Evolutionary conservation across 2,329 filamentous ascomycete species (phyloP).

Genomic region (Talaromyces sp.): DNA sequence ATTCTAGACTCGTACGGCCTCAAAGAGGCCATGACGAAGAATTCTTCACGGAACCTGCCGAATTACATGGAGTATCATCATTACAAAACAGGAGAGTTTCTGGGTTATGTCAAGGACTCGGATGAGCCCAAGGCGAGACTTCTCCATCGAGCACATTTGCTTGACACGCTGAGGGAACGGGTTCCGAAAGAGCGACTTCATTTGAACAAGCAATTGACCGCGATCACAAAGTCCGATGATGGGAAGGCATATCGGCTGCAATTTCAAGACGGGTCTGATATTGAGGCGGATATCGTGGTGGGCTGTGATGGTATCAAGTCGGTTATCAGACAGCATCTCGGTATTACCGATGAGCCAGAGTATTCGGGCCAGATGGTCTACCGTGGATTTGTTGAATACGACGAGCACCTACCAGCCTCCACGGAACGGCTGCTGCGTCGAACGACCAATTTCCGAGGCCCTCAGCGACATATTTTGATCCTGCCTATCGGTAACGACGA

Average conservation of each 20-base stretch:
- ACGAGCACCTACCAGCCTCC: slow-evolving; percentile 21
- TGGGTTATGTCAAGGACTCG: slow-evolving; percentile 26
- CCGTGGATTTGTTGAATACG: slow-evolving; percentile 30
- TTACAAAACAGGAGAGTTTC: slow-evolving; percentile 20
- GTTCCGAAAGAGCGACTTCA: slow-evolving; percentile 21
- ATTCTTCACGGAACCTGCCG: slow-evolving; percentile 27
- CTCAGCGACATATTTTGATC: slow-evolving; percentile 27
- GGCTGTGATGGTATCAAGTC: slow-evolving; percentile 17
- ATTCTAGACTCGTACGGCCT: slow-evolving; percentile 28
- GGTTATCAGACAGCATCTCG: slow-evolving; percentile 15
- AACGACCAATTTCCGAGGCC: slow-evolving; percentile 30
- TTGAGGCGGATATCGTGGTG: slow-evolving; percentile 13
- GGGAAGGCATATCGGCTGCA: slow-evolving; percentile 3
- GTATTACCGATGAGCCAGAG: slow-evolving; percentile 22
- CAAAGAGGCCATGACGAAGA: slow-evolving; percentile 25
- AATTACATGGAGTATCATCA: slow-evolving; percentile 26
- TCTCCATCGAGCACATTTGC: slow-evolving; percentile 28
- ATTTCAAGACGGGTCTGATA: slow-evolving; percentile 10
- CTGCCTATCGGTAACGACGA: slow-evolving; percentile 33
- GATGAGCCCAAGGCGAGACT: slow-evolving; percentile 19
- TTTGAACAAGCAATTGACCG: slow-evolving; percentile 19
- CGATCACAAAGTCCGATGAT: not conserved
- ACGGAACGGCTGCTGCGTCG: slow-evolving; percentile 25
- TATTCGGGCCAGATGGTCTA: slow-evolving; percentile 34
- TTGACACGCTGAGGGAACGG: slow-evolving; percentile 30